Percentiles rank a stretch among this genome's conserved stretches.
phyloP scores from a whole-genome alignment of 1,284 basidiomycete genomes.

The Pterula multifida region DNA sequence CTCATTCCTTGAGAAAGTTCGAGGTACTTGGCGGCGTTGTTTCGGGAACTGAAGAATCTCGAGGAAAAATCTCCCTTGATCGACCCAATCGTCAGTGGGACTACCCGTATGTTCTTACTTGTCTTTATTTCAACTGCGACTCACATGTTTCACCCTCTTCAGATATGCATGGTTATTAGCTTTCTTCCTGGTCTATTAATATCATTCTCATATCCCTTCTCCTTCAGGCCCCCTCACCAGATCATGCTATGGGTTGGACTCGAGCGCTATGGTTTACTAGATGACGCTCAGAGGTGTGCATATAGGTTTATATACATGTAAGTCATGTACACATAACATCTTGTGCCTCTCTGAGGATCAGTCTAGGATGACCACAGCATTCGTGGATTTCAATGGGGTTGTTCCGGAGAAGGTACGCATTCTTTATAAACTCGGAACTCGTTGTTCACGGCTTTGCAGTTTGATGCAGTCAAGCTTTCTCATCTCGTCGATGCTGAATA shows the following conservation, averaged over 20 bases:
- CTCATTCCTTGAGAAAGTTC: constrained; percentile 84
- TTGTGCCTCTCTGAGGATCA: not conserved
- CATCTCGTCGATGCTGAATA: constrained; percentile 98
- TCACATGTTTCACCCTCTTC: constrained; percentile 9
- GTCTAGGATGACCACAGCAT: constrained; percentile 78
- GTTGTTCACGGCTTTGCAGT: constrained; percentile 31
- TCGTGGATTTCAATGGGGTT: constrained; percentile 94
- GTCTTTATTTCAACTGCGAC: constrained; percentile 3
- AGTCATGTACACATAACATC: constrained; percentile 16
- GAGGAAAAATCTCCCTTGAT: constrained; percentile 90
- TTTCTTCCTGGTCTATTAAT: constrained; percentile 6
- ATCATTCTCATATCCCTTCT: constrained; percentile 6
- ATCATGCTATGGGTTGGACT: constrained; percentile 97
- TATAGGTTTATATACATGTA: constrained; percentile 97
- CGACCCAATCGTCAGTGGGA: constrained; percentile 99
- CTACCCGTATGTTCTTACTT: constrained; percentile 50
- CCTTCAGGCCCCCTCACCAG: constrained; percentile 83
- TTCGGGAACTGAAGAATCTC: constrained; percentile 92
- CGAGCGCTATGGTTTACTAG: constrained; percentile 90
- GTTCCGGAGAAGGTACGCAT: constrained; percentile 81
- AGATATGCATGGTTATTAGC: constrained; percentile 54
- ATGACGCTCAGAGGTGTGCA: constrained; percentile 86
- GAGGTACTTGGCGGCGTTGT: constrained; percentile 95
- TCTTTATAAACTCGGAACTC: constrained; percentile 1
- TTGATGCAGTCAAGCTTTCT: constrained; percentile 90